These are phyloP conservation scores for Penicillium palitans DNA, from an alignment of 2,329 filamentous ascomycete genomes.

Conservation along the genomic window DNA sequence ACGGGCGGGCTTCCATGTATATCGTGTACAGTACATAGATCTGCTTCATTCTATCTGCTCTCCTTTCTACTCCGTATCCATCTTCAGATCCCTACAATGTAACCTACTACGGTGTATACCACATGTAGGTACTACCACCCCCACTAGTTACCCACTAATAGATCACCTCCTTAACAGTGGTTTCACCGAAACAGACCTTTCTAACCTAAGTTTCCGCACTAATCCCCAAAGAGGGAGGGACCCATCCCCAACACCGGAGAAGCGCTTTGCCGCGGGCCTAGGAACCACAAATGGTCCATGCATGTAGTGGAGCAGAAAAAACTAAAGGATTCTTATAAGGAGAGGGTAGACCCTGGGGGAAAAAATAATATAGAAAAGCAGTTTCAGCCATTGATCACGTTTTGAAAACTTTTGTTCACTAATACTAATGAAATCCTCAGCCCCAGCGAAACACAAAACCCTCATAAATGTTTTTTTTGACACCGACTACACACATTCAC, in stretches of 20 bases:
- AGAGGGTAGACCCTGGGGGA: not conserved
- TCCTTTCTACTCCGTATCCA: conserved; percentile 3
- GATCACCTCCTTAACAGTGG: not conserved
- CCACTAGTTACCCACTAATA: not conserved
- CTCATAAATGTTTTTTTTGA: conserved; percentile 9
- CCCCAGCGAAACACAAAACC: conserved; percentile 1
- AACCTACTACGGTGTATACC: not conserved
- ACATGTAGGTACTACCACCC: not conserved
- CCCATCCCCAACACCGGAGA: conserved; percentile 5
- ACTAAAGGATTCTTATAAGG: not conserved
- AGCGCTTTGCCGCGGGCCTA: conserved; percentile 9
- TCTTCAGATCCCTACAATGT: not conserved
- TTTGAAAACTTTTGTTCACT: not conserved
- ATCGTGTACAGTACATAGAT: conserved; percentile 39
- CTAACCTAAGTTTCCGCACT: not conserved
- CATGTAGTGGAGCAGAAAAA: conserved; percentile 8
- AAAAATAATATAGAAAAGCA: not conserved
- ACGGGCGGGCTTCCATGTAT: conserved; percentile 23
- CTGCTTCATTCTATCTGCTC: conserved; percentile 18
- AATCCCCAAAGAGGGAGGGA: conserved; percentile 1
- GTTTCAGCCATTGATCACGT: not conserved
- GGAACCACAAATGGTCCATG: conserved; percentile 1
- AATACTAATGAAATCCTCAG: not conserved
- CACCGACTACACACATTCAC: conserved; percentile 1
- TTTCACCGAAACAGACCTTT: not conserved